Percentiles rank a stretch among this genome's conserved stretches.
Conservation (phyloP, 495 filamentous ascomycete species). For the Hypoxylon cercidicola region DNA sequence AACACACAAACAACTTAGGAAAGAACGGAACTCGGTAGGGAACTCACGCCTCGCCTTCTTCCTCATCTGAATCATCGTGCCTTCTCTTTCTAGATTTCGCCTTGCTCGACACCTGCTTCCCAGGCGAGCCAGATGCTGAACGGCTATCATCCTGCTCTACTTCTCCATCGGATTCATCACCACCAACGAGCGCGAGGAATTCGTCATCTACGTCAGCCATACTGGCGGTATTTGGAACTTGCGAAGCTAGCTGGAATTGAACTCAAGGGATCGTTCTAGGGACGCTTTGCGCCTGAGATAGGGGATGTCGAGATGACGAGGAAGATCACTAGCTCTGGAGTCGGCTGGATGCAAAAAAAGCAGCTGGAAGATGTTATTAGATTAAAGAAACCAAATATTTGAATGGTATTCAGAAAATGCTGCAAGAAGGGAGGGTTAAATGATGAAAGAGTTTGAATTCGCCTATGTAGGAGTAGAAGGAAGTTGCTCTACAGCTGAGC, state of each 20-base stretch:
- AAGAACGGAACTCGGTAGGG: not conserved
- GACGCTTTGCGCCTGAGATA: not conserved
- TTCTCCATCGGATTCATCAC: constrained; percentile 63
- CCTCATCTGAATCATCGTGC: constrained; percentile 73
- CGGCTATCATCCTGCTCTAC: constrained; percentile 53
- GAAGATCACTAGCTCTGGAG: not conserved
- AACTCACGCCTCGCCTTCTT: constrained; percentile 88
- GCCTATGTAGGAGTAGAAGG: not conserved
- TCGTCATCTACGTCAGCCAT: constrained; percentile 88
- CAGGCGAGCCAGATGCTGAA: constrained; percentile 48
- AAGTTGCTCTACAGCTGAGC: not conserved
- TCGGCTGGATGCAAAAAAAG: not conserved
- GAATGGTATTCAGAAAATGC: constrained; percentile 1
- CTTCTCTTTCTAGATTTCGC: constrained; percentile 52
- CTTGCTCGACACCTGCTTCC: constrained; percentile 56
- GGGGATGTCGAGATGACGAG: not conserved
- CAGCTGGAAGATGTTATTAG: not conserved
- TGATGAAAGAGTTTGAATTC: not conserved
- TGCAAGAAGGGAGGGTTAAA: not conserved
- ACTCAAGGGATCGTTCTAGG: not conserved
- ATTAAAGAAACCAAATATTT: not conserved
- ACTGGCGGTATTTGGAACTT: constrained; percentile 11
- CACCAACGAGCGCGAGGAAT: constrained; percentile 86
- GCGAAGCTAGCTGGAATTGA: not conserved
- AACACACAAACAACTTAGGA: not conserved